These are phyloP conservation scores for Prunus mira DNA, from an alignment of 306 rosid genomes.

Conservation along the genomic window DNA sequence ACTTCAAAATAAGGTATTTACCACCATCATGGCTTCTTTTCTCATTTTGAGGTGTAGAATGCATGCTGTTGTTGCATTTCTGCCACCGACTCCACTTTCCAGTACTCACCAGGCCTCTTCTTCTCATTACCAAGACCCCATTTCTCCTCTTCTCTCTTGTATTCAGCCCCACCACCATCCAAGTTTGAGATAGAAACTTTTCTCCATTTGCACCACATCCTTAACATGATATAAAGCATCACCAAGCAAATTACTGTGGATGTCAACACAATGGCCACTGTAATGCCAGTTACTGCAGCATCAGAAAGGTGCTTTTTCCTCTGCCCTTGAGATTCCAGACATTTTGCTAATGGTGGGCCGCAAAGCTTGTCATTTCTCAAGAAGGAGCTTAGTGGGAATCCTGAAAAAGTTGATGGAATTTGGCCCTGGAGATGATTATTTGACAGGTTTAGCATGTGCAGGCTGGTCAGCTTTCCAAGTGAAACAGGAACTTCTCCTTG, in stretches of 20 bases:
- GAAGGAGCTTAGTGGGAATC: conserved; percentile 78
- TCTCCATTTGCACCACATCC: conserved; percentile 97
- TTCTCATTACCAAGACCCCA: conserved; percentile 43
- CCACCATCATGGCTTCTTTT: conserved; percentile 24
- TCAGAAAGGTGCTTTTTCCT: conserved; percentile 47
- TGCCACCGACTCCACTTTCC: conserved; percentile 73
- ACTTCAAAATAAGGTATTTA: conserved; percentile 14
- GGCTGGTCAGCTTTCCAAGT: conserved; percentile 74
- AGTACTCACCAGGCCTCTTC: conserved; percentile 59
- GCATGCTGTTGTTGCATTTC: conserved; percentile 42
- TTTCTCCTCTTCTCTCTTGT: conserved; percentile 39
- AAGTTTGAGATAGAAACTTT: conserved; percentile 57
- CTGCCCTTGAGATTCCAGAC: conserved; percentile 43
- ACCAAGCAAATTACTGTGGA: conserved; percentile 67
- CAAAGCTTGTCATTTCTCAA: conserved; percentile 55
- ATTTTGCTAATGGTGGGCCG: conserved; percentile 61
- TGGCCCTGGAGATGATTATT: conserved; percentile 65
- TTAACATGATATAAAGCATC: conserved; percentile 73
- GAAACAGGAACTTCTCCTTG: conserved; percentile 61
- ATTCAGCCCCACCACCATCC: conserved; percentile 34
- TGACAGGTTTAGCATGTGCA: conserved; percentile 77
- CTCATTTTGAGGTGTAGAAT: conserved; percentile 55
- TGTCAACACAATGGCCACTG: conserved; percentile 73
- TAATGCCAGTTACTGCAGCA: conserved; percentile 53
- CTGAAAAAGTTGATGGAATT: conserved; percentile 64